Evolutionary conservation across 805 yeast genomes (phyloP).

Genomic region (Yarrowia sp.): DNA sequence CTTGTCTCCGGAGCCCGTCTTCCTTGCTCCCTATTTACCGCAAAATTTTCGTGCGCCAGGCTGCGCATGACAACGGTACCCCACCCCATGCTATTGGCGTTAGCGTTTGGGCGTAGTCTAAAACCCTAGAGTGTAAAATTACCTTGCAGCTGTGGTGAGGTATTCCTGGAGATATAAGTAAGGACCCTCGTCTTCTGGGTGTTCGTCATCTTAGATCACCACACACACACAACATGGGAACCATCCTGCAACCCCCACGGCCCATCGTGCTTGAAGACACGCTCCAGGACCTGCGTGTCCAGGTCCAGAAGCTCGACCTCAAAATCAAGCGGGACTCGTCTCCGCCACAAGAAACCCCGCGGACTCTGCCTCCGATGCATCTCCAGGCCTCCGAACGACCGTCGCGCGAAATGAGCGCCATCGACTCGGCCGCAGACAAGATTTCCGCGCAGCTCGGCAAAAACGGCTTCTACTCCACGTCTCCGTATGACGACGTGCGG

Average conservation of each 20-base stretch:
- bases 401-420: not conserved
- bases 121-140: not conserved
- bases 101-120: not conserved
- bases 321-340: conserved; percentile 21
- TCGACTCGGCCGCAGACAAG: conserved; percentile 10
- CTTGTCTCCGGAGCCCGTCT: no score
- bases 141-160: not conserved
- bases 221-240: conserved; percentile 1
- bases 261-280: conserved; percentile 12
- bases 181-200: no score
- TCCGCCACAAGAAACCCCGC: not conserved
- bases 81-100: conserved; percentile 9
- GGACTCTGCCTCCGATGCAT: not conserved
- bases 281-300: conserved; percentile 15
- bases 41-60: conserved; percentile 17
- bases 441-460: not conserved
- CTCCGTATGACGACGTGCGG: conserved; percentile 11
- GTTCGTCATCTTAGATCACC: no score
- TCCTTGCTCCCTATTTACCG: conserved; percentile 18
- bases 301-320: conserved; percentile 24
- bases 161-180: conserved; percentile 13
- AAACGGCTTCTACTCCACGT: conserved; percentile 17
- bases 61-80: conserved; percentile 20
- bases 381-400: conserved; percentile 1
- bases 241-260: conserved; percentile 10